Conservation (phyloP, 75 land plant species). For the Cryptomeria japonica region DNA sequence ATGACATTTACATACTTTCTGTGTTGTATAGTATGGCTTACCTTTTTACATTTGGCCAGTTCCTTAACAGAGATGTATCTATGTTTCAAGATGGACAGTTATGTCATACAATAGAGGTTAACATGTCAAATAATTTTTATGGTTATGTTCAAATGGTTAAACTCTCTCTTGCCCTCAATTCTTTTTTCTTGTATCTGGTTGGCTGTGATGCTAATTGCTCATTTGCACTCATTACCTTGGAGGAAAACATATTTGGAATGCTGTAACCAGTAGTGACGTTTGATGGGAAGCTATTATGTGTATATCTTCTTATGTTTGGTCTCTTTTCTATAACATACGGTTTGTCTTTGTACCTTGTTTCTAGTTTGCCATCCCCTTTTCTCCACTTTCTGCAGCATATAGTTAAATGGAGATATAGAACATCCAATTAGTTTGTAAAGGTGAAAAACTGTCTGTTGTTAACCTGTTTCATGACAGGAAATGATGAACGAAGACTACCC, state of each 20-base stretch:
- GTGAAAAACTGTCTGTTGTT: no score
- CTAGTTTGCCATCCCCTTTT: no score
- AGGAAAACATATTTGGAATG: background rate
- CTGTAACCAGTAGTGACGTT: background rate
- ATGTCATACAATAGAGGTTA: background rate
- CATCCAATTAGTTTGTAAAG: no score
- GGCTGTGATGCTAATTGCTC: background rate
- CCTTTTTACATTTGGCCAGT: background rate
- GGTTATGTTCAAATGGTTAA: background rate
- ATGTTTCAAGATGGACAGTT: background rate
- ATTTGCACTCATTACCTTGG: background rate
- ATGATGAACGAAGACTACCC: no score
- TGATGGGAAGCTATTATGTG: no score
- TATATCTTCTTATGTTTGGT: no score
- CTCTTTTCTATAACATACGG: no score
- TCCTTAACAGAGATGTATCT: background rate
- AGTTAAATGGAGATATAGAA: no score
- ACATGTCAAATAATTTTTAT: background rate
- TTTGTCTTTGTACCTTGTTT: no score
- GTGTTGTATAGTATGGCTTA: background rate
- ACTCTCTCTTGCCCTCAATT: background rate
- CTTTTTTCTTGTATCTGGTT: background rate
- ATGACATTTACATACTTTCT: background rate
- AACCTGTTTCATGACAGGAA: no score
- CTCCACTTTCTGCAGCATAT: no score